Evolutionary conservation across 495 filamentous ascomycete genomes (phyloP).

Genomic region (Thermochaetoides thermophila): DNA sequence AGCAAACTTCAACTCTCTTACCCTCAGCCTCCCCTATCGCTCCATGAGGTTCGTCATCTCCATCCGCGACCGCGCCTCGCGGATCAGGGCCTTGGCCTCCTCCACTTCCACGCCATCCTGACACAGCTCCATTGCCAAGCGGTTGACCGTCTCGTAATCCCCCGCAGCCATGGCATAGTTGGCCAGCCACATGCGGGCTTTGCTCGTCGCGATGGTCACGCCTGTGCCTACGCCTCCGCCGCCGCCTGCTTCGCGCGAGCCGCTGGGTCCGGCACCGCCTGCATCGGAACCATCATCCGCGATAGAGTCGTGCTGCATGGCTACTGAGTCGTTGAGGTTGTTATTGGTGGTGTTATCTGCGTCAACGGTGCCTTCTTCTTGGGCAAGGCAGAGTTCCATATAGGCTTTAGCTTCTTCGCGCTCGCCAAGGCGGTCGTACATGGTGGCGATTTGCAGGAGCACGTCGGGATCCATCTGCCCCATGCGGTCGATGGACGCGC

Average conservation of each 20-base stretch:
- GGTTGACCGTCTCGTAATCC: constrained; percentile 59
- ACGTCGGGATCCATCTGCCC: constrained; percentile 77
- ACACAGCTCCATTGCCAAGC: constrained; percentile 77
- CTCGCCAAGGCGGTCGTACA: constrained; percentile 69
- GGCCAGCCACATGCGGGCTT: constrained; percentile 89
- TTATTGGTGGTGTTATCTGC: constrained; percentile 8
- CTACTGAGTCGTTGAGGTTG: constrained; percentile 33
- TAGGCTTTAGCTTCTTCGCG: constrained; percentile 70
- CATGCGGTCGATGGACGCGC: constrained; percentile 19
- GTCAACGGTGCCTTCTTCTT: constrained; percentile 50
- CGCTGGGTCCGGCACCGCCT: constrained; percentile 32
- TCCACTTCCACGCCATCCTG: constrained; percentile 96
- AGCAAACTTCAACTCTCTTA: too few species aligned
- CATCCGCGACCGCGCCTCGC: constrained; percentile 72
- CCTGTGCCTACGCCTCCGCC: constrained; percentile 45
- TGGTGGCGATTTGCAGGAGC: constrained; percentile 71
- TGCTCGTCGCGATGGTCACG: constrained; percentile 76
- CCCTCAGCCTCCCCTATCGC: constrained; percentile 16
- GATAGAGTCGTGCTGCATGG: constrained; percentile 31
- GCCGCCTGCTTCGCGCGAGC: constrained; percentile 18
- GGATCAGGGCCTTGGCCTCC: constrained; percentile 88
- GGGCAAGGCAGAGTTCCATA: constrained; percentile 87
- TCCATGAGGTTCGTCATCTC: constrained; percentile 33
- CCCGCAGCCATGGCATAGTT: constrained; percentile 59
- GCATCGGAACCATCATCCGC: constrained; percentile 27